Percentiles rank a stretch among this genome's conserved stretches.
Conservation (phyloP, 208 protist species). For the Leishmania guyanensis region DNA sequence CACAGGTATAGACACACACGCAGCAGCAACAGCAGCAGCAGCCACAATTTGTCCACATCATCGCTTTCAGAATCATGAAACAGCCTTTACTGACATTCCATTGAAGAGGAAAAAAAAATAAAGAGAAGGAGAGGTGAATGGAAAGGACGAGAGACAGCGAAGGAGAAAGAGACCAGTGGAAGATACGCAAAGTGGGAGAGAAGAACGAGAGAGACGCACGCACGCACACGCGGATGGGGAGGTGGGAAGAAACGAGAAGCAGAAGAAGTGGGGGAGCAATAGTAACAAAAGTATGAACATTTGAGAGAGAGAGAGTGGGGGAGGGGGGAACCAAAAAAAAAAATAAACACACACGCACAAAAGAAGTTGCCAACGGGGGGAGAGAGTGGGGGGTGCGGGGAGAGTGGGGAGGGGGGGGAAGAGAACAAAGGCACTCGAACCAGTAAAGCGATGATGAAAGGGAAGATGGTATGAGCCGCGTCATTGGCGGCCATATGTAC, state of each 20-base stretch:
- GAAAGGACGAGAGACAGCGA: no score
- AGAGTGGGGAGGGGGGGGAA: not conserved
- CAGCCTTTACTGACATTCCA: not conserved
- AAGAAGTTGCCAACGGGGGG: no score
- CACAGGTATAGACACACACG: not conserved
- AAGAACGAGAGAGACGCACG: not conserved
- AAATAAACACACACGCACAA: not conserved
- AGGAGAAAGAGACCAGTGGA: no score
- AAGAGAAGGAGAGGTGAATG: not conserved
- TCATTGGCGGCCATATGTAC: not conserved
- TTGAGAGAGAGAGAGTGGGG: no score
- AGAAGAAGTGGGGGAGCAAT: not conserved
- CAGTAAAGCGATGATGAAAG: not conserved
- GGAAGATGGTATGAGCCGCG: not conserved
- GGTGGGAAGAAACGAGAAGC: not conserved
- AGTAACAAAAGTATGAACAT: not conserved
- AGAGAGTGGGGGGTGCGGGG: not conserved
- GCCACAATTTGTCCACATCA: not conserved
- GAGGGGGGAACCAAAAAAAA: not conserved
- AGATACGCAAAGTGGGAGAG: not conserved
- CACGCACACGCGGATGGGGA: not conserved
- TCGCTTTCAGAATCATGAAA: not conserved
- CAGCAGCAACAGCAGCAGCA: not conserved
- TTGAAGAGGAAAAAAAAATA: not conserved
- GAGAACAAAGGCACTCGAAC: not conserved